Base-by-base conservation (phyloP, 768 basidiomycete species). In the Mycena galopus region DNA sequence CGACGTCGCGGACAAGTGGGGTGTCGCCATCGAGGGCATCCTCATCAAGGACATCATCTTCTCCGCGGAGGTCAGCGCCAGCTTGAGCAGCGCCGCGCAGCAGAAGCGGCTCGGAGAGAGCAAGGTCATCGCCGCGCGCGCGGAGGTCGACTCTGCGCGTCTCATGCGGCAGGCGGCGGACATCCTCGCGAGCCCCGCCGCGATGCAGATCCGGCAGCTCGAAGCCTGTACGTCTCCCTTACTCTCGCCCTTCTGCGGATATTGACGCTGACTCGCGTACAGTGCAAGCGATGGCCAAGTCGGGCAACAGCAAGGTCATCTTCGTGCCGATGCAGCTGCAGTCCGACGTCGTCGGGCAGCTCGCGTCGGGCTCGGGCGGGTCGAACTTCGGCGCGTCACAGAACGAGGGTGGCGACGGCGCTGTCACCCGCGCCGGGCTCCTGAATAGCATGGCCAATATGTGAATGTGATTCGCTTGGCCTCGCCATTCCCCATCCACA, bases 81-180 rank as follows among this genome's bases (percentile, higher is more conserved):
- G 94, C 14, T 87, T 99, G 65, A 97, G 96, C 16, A 94, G 93
- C 72, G 97, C 97, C 37, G 97, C 97, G 23, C 97, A 98, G 79
- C 96, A 97, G 84, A 98, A 98, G 89, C 90, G 97, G 73, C 92
- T 98, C 69, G 97, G 96, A 84, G 97, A 99, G 85, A 92, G 92
- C 78, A 98, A 98, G 84, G 95, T 98, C 79, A 97, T 98, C 77
- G 95, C 96, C 63, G 96, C 96, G 2, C 90, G 96, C 69, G 97
- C 97, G 21, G 97, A 98, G 85, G 97, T 98, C 75, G 97, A 98
- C 81, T 87, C 95, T 37, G 96, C 96, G 33, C 89, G 95, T 76
- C 89, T 98, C 81, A 98, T 98, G 97, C 89, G 97, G 73, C 96
- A 97, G 82, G 97, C 97, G 19, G 96, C 96, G 66, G 96, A 98